Conservation (phyloP, 1,139 yeast genomes). For the Kodamaea suecica region DNA sequence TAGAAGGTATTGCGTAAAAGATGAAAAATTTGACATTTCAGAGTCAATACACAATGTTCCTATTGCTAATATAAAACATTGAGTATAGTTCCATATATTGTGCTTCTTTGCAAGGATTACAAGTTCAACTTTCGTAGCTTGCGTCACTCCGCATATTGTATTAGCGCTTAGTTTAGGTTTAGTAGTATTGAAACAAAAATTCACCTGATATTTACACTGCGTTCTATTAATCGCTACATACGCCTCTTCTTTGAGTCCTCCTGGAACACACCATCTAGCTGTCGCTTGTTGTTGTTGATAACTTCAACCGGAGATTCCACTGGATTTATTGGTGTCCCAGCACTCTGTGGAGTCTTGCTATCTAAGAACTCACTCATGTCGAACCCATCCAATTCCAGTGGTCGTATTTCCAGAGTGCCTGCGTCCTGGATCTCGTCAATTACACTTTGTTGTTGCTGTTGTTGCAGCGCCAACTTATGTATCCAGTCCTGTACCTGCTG, state of each 20-base stretch:
- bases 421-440: conserved; percentile 15
- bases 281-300: background rate
- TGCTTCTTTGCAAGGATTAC: too few relatives aligned
- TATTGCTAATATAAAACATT: too few relatives aligned
- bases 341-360: conserved; percentile 7
- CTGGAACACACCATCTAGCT: background rate
- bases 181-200: too few relatives aligned
- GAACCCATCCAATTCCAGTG: conserved; percentile 30
- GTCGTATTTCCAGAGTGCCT: too few relatives aligned
- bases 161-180: too few relatives aligned
- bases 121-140: too few relatives aligned
- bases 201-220: too few relatives aligned
- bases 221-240: background rate
- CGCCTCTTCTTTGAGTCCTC: background rate
- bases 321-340: background rate
- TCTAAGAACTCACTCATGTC: conserved; percentile 39
- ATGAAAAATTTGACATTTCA: too few relatives aligned
- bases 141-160: too few relatives aligned
- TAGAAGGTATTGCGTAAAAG: too few relatives aligned
- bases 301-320: background rate
- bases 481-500: conserved; percentile 62
- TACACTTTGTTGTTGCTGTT: conserved; percentile 27
- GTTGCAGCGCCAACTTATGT: conserved; percentile 41
- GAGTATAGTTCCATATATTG: too few relatives aligned
- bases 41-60: too few relatives aligned